Conservation (phyloP, 805 yeast genomes). For the Priceomyces castillae region DNA sequence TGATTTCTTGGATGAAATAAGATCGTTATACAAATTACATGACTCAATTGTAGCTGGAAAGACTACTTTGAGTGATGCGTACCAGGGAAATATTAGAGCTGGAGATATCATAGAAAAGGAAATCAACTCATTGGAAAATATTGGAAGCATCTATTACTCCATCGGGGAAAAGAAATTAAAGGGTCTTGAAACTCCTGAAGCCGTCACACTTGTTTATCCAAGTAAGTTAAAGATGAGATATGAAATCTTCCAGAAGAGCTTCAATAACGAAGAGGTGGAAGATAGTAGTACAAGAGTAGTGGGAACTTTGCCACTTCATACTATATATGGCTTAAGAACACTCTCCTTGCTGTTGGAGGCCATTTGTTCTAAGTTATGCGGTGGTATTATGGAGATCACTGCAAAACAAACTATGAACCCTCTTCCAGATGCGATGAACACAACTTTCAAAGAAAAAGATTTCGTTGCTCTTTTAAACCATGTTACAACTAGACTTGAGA, state of each 20-base stretch:
- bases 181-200: constrained; percentile 92
- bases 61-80: constrained; percentile 35
- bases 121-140: constrained; percentile 57
- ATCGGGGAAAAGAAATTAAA: constrained; percentile 88
- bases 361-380: constrained; percentile 50
- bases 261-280: constrained; percentile 14
- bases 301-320: constrained; percentile 42
- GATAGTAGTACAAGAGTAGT: constrained; percentile 32
- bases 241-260: constrained; percentile 37
- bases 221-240: constrained; percentile 57
- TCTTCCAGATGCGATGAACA: constrained; percentile 16
- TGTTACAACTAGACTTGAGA: constrained; percentile 66
- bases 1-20: constrained; percentile 75
- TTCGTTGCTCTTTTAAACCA: constrained; percentile 59
- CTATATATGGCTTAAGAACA: constrained; percentile 51
- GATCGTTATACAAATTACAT: constrained; percentile 51
- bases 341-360: constrained; percentile 58
- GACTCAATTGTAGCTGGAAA: constrained; percentile 31
- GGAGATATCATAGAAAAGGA: constrained; percentile 63
- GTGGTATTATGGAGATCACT: constrained; percentile 34
- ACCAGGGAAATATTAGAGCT: constrained; percentile 47
- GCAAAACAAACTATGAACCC: constrained; percentile 24
- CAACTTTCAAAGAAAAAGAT: constrained; percentile 34
- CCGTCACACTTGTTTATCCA: constrained; percentile 77
- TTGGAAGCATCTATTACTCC: constrained; percentile 65